Conservation (phyloP, 148 eudicot genomes). For the Nepenthes gracilis region DNA sequence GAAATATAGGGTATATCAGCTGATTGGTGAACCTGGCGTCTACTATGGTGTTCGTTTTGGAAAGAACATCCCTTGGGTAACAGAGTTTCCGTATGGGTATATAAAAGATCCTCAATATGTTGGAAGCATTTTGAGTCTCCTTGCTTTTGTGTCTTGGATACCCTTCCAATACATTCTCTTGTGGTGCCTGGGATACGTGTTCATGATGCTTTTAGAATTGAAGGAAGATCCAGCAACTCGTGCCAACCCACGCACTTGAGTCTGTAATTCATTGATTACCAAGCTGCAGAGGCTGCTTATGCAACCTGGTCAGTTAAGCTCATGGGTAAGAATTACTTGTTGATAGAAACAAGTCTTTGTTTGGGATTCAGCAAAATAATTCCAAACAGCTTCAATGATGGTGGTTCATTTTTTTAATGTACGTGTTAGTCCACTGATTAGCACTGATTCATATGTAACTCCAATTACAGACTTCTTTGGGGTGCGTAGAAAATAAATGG, state of each 20-base stretch:
- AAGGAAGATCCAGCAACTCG: conserved; percentile 80
- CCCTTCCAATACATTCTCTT: conserved; percentile 66
- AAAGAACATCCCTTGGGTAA: conserved; percentile 78
- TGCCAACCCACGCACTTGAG: conserved; percentile 55
- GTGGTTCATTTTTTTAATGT: too few relatives aligned
- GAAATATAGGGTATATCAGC: conserved; percentile 76
- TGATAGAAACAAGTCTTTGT: too few relatives aligned
- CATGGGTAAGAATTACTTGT: too few relatives aligned
- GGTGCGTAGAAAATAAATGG: too few relatives aligned
- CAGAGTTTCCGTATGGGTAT: conserved; percentile 86
- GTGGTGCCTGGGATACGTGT: conserved; percentile 77
- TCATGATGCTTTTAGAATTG: conserved; percentile 74
- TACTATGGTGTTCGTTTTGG: conserved; percentile 98
- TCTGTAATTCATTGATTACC: background rate
- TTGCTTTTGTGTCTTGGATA: conserved; percentile 88
- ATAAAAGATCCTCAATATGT: conserved; percentile 92
- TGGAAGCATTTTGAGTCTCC: conserved; percentile 81
- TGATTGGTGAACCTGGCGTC: conserved; percentile 89
- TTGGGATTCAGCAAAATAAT: too few relatives aligned
- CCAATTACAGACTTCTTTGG: too few relatives aligned
- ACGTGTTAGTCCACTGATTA: too few relatives aligned
- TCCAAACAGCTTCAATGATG: too few relatives aligned
- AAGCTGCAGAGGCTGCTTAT: background rate
- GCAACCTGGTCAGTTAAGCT: too few relatives aligned
- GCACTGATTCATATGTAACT: too few relatives aligned